phyloP scores from a whole-genome alignment of 352 stramenopile genomes.

The Globisporangium cystogenes region DNA sequence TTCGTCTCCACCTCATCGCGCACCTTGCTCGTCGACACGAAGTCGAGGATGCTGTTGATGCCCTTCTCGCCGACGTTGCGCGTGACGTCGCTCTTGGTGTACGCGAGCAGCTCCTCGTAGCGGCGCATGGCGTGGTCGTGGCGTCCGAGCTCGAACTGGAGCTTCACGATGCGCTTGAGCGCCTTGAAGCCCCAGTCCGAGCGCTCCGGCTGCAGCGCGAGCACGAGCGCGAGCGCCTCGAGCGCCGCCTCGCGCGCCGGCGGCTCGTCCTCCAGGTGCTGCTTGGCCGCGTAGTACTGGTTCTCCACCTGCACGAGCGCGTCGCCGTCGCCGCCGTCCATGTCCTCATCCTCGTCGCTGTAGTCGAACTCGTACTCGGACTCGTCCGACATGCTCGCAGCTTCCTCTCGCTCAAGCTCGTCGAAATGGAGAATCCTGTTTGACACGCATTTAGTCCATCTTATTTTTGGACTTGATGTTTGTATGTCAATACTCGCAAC shows the following conservation, averaged over 20 bases:
- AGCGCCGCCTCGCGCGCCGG: constrained; percentile 34
- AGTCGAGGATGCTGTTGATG: constrained; percentile 95
- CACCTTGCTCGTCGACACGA: constrained; percentile 85
- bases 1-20: too few species aligned
- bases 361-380: constrained; percentile 92
- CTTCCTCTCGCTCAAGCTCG: too few species aligned
- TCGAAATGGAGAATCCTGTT: too few species aligned
- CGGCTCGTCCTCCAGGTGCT: constrained; percentile 55
- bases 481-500: too few species aligned
- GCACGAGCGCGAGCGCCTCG: constrained; percentile 44
- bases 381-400: constrained; percentile 57
- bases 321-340: constrained; percentile 72
- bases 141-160: constrained; percentile 77
- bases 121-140: constrained; percentile 66
- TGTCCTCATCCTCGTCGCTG: constrained; percentile 88
- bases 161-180: constrained; percentile 94
- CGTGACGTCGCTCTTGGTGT: constrained; percentile 85
- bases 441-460: too few species aligned
- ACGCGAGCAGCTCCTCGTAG: constrained; percentile 89
- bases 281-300: constrained; percentile 92
- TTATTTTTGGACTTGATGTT: too few species aligned
- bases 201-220: constrained; percentile 45
- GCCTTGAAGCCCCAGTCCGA: constrained; percentile 92
- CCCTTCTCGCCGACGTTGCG: constrained; percentile 94
- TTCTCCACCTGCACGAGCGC: constrained; percentile 91